Percentiles rank a stretch among this genome's conserved stretches.
Conservation (phyloP, 352 stramenopile species). For the Pythium brachiatum region DNA sequence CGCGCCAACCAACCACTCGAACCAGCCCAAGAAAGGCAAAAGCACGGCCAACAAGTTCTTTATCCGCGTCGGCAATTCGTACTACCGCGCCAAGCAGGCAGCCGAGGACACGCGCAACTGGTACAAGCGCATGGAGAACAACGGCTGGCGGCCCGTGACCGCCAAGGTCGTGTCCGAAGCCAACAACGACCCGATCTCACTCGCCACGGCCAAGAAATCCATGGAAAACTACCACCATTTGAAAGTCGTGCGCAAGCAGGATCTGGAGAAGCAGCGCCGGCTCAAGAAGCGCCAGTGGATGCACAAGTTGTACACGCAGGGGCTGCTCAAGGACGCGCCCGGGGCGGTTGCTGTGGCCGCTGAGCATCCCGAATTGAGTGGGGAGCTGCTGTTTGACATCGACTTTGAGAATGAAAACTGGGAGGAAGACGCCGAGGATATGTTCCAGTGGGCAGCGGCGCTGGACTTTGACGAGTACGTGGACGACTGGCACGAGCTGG, state of each 20-base stretch:
- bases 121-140: constrained; percentile 90
- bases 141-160: constrained; percentile 88
- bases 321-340: constrained; percentile 33
- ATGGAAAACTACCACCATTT: constrained; percentile 42
- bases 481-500: constrained; percentile 57
- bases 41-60: constrained; percentile 29
- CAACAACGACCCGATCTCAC: constrained; percentile 50
- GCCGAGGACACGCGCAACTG: constrained; percentile 61
- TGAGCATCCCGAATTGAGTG: constrained; percentile 14
- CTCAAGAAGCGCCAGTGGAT: constrained; percentile 79
- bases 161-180: constrained; percentile 71
- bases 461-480: constrained; percentile 80
- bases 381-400: constrained; percentile 46
- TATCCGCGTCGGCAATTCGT: constrained; percentile 74
- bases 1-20: constrained; percentile 27
- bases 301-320: constrained; percentile 73
- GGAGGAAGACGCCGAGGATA: constrained; percentile 63
- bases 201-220: constrained; percentile 41
- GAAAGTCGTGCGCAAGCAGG: constrained; percentile 51
- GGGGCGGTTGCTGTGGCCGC: not conserved
- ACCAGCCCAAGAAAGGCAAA: constrained; percentile 14
- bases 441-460: constrained; percentile 63
- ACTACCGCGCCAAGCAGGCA: constrained; percentile 57
- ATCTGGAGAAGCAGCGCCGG: constrained; percentile 45
- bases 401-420: constrained; percentile 69